These are phyloP conservation scores for Saccharum spontaneum DNA, from an alignment of 176 grass and related monocot species.

Conservation along the genomic window DNA sequence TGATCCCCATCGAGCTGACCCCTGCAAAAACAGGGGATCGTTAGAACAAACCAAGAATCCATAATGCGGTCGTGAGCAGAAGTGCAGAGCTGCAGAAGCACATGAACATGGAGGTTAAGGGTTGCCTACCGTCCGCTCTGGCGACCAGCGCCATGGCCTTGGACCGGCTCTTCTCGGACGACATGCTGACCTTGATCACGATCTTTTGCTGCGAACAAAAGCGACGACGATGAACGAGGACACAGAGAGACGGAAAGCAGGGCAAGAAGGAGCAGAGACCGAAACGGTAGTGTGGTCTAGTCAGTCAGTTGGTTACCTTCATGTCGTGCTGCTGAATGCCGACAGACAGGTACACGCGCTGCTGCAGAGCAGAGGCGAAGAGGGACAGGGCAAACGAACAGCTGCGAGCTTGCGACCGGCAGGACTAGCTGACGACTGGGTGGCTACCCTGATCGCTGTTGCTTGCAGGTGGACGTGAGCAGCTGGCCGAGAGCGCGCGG, in stretches of 20 bases:
- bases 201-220: slow-evolving; percentile 54
- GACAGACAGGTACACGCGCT: background rate
- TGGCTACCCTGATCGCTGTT: background rate
- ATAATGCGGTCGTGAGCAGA: too few relatives aligned
- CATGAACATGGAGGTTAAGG: background rate
- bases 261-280: background rate
- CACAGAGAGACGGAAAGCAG: background rate
- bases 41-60: too few relatives aligned
- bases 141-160: slow-evolving; percentile 45
- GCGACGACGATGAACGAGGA: background rate
- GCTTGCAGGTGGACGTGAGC: background rate
- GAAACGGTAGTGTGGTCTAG: too few relatives aligned
- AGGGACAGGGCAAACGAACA: background rate
- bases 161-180: slow-evolving; percentile 11
- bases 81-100: too few relatives aligned
- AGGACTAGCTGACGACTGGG: too few relatives aligned
- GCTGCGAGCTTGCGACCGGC: too few relatives aligned
- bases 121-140: slow-evolving; percentile 21
- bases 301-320: background rate
- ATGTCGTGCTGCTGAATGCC: background rate
- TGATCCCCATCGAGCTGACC: slow-evolving; percentile 36
- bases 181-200: slow-evolving; percentile 50
- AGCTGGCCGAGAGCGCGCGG: too few relatives aligned
- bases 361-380: background rate
- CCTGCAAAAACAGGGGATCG: background rate